Percentiles rank a stretch among this genome's conserved stretches.
These are phyloP conservation scores for Lasiodiplodia sp. DNA, from an alignment of 2,329 filamentous ascomycete species.

Conservation along the genomic window DNA sequence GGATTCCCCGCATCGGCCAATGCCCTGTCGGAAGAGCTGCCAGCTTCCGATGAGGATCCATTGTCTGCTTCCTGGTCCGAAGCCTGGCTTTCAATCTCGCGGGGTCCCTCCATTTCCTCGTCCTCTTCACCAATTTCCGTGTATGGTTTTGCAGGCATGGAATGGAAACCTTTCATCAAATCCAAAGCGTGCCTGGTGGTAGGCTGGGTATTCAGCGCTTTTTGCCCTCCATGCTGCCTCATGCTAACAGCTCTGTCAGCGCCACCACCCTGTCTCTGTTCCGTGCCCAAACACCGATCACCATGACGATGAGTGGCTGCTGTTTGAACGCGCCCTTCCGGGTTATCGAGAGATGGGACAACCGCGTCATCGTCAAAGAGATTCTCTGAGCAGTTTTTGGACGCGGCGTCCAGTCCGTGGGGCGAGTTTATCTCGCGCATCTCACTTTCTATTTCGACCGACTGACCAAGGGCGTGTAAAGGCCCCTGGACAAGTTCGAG, in stretches of 20 bases:
- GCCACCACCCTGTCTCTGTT: neutral
- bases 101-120: neutral
- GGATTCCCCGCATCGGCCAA: conserved; percentile 8
- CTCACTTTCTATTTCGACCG: neutral
- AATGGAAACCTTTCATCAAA: neutral
- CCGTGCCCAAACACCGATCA: neutral
- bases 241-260: neutral
- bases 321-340: neutral
- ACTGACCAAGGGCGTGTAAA: neutral
- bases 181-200: neutral
- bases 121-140: neutral
- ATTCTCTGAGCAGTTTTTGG: neutral
- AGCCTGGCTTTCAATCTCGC: neutral
- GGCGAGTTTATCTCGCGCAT: neutral
- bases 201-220: neutral
- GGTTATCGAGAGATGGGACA: neutral
- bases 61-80: neutral
- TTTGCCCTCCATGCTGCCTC: neutral
- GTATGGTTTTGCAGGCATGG: neutral
- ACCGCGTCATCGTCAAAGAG: neutral
- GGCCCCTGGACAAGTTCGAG: conserved; percentile 2
- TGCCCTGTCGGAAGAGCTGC: conserved; percentile 13
- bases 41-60: conserved; percentile 18
- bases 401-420: neutral
- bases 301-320: neutral